Conservation (phyloP, 768 basidiomycete genomes). For the Lactifluus pinguis region DNA sequence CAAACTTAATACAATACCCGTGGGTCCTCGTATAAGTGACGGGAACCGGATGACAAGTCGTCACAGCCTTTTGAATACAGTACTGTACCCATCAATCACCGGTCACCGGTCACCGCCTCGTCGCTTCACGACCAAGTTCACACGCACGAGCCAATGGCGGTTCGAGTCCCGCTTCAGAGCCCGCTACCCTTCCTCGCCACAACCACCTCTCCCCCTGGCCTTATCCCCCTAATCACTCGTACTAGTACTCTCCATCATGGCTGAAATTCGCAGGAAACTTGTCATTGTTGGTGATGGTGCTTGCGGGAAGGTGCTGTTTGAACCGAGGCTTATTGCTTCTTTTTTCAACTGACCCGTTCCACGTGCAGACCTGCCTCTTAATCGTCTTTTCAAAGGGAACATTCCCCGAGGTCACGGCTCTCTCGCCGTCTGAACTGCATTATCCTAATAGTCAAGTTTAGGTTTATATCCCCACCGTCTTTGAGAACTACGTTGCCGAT, state of each 20-base stretch:
- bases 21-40: too few relatives aligned
- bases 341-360: background rate
- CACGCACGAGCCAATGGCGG: conserved; percentile 19
- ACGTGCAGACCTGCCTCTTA: conserved; percentile 38
- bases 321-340: background rate
- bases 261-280: conserved; percentile 97
- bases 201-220: background rate
- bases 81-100: background rate
- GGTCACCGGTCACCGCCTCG: background rate
- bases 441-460: conserved; percentile 25
- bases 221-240: conserved; percentile 11
- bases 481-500: conserved; percentile 99
- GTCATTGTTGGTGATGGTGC: conserved; percentile 99
- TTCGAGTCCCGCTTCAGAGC: conserved; percentile 20
- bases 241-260: conserved; percentile 41
- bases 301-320: conserved; percentile 70
- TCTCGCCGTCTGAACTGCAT: background rate
- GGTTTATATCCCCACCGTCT: conserved; percentile 99
- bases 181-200: conserved; percentile 17
- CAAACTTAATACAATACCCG: background rate
- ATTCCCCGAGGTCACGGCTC: conserved; percentile 71
- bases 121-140: conserved; percentile 14
- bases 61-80: background rate
- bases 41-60: too few relatives aligned
- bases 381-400: conserved; percentile 96